Percentiles rank a stretch among this genome's conserved stretches.
Conservation (phyloP, 2,329 filamentous ascomycete genomes). For the Ophiocordyceps unilateralis region DNA sequence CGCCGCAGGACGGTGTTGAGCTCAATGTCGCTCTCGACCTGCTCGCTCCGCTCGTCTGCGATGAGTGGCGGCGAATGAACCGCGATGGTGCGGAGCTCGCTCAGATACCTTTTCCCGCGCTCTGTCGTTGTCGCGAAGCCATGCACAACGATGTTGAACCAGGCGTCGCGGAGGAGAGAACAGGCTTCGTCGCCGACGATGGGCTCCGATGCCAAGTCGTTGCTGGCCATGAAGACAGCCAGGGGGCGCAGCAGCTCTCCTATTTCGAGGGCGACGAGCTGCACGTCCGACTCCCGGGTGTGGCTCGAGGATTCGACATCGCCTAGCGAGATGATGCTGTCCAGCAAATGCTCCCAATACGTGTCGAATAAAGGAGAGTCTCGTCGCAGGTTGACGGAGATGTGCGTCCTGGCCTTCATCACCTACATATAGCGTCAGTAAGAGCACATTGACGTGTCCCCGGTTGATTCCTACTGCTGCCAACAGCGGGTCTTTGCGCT, state of each 20-base stretch:
- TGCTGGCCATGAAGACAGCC: slow-evolving; percentile 62
- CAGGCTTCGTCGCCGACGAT: slow-evolving; percentile 49
- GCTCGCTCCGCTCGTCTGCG: slow-evolving; percentile 72
- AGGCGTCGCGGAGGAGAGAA: slow-evolving; percentile 69
- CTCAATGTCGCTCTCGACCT: slow-evolving; percentile 91
- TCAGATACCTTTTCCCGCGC: slow-evolving; percentile 52
- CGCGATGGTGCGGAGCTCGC: slow-evolving; percentile 70
- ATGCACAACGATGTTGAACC: slow-evolving; percentile 96
- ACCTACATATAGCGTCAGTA: slow-evolving; percentile 28
- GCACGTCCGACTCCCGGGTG: slow-evolving; percentile 59
- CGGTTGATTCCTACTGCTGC: slow-evolving; percentile 39
- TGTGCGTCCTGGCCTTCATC: slow-evolving; percentile 59
- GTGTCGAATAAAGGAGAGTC: slow-evolving; percentile 64
- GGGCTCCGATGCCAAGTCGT: slow-evolving; percentile 34
- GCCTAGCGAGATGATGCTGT: slow-evolving; percentile 77
- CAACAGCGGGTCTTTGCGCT: slow-evolving; percentile 49
- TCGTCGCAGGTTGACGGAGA: slow-evolving; percentile 51
- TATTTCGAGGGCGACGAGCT: slow-evolving; percentile 75
- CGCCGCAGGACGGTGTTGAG: slow-evolving; percentile 84
- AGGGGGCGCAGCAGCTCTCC: slow-evolving; percentile 73
- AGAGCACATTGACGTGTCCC: too few relatives aligned
- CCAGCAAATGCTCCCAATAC: slow-evolving; percentile 70
- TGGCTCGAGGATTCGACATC: slow-evolving; percentile 63
- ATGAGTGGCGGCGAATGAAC: slow-evolving; percentile 77
- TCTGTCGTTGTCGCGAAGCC: slow-evolving; percentile 66